phyloP scores from a whole-genome alignment of 768 basidiomycete genomes.

The Russula lepida region DNA sequence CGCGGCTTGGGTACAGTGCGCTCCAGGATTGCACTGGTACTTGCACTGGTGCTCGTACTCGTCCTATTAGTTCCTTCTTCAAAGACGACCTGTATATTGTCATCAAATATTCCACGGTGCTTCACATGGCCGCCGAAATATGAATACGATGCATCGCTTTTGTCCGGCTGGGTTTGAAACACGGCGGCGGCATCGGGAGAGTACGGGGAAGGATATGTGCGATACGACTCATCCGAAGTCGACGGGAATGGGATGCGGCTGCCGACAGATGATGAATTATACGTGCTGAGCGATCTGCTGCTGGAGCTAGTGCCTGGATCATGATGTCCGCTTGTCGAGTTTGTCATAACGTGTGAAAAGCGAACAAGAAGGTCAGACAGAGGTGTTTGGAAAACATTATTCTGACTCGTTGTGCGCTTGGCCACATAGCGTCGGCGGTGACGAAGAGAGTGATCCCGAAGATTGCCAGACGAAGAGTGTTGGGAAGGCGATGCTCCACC shows the following conservation, averaged over 20 bases:
- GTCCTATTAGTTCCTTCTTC: neutral
- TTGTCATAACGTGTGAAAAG: neutral
- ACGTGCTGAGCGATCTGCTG: neutral
- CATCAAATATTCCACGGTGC: neutral
- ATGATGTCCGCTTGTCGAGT: neutral
- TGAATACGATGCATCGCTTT: neutral
- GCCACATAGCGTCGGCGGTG: neutral
- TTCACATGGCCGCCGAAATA: neutral
- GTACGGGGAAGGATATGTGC: conserved; percentile 7
- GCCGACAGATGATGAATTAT: neutral
- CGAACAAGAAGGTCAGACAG: neutral
- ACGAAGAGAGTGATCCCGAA: neutral
- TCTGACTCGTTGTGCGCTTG: neutral
- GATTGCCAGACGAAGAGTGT: neutral
- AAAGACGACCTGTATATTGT: neutral
- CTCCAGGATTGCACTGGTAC: neutral
- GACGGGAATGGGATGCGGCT: neutral
- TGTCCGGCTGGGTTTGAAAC: neutral
- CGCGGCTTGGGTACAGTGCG: neutral
- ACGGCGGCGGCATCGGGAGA: conserved; percentile 8
- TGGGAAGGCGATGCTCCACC: neutral
- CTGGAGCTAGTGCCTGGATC: neutral
- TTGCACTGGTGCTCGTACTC: neutral
- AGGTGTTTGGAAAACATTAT: neutral
- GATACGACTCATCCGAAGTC: conserved; percentile 2